These are phyloP conservation scores for Withania somnifera DNA, from an alignment of 305 asterid genomes.

Conservation along the genomic window DNA sequence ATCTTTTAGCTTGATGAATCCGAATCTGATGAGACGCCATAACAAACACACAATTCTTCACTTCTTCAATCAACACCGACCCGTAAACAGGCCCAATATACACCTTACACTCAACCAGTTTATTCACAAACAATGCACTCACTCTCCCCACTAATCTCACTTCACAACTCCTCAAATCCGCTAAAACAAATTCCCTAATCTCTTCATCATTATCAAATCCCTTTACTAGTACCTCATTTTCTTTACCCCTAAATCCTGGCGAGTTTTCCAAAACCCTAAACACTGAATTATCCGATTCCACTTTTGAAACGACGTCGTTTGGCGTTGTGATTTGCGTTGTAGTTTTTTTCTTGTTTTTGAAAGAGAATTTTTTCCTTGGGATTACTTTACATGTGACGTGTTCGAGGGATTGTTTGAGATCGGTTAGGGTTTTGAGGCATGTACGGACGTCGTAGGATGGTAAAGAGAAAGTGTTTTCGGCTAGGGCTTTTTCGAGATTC, in stretches of 20 bases:
- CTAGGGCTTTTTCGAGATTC: conserved; percentile 56
- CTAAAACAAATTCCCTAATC: conserved; percentile 55
- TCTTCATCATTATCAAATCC: conserved; percentile 30
- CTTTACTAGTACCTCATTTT: conserved; percentile 35
- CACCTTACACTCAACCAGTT: conserved; percentile 53
- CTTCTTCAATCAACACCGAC: conserved; percentile 78
- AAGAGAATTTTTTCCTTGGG: conserved; percentile 80
- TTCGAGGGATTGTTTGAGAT: conserved; percentile 57
- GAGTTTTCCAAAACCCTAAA: conserved; percentile 20
- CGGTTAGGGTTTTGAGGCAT: conserved; percentile 38
- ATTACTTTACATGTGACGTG: conserved; percentile 40
- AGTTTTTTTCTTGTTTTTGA: conserved; percentile 59
- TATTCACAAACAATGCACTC: conserved; percentile 67
- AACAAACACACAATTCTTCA: conserved; percentile 44
- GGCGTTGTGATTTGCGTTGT: conserved; percentile 19
- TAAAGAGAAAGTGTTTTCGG: conserved; percentile 57
- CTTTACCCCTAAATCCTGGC: conserved; percentile 50
- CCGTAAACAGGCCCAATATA: conserved; percentile 65
- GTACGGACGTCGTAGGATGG: conserved; percentile 78
- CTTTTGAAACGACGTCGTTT: conserved; percentile 5
- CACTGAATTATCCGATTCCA: not conserved
- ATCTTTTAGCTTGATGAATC: conserved; percentile 55
- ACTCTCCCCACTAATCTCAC: conserved; percentile 57
- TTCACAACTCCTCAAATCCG: conserved; percentile 49
- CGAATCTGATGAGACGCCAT: conserved; percentile 75